Conservation (phyloP, 306 rosid species). For the Carpinus fangiana region DNA sequence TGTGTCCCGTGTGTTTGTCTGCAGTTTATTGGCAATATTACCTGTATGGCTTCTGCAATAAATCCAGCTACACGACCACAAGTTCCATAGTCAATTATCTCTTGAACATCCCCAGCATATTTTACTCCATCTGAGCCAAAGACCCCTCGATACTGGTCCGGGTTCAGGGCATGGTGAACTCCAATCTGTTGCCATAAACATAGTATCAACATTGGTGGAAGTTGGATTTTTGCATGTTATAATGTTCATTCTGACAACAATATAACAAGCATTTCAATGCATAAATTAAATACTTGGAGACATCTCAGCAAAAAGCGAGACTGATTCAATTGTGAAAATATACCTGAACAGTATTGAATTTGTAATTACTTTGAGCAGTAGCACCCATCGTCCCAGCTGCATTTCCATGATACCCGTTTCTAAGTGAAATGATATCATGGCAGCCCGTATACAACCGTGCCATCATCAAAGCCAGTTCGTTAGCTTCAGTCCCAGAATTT, state of each 20-base stretch:
- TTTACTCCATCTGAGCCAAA: slow-evolving; percentile 45
- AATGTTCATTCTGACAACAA: not conserved
- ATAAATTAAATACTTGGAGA: not conserved
- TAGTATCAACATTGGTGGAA: slow-evolving; percentile 9
- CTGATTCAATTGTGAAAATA: slow-evolving; percentile 8
- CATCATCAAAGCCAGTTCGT: slow-evolving; percentile 50
- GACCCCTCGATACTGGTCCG: slow-evolving; percentile 48
- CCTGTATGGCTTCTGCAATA: slow-evolving; percentile 51
- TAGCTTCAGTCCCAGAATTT: slow-evolving; percentile 57
- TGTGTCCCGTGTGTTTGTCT: not conserved
- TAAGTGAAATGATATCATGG: slow-evolving; percentile 46
- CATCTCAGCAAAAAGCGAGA: slow-evolving; percentile 16
- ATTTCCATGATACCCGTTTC: slow-evolving; percentile 57
- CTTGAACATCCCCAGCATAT: slow-evolving; percentile 50
- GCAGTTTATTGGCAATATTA: slow-evolving; percentile 8
- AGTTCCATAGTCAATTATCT: slow-evolving; percentile 47
- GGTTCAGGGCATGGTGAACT: slow-evolving; percentile 48
- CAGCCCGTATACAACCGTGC: slow-evolving; percentile 43
- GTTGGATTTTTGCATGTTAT: not conserved
- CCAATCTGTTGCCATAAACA: slow-evolving; percentile 38
- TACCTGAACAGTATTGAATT: slow-evolving; percentile 49
- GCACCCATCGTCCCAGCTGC: slow-evolving; percentile 45
- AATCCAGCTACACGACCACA: slow-evolving; percentile 41
- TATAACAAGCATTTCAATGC: not conserved
- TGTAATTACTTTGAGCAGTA: slow-evolving; percentile 43